Base-by-base conservation (phyloP, 495 filamentous ascomycete species). In the Corynascus novoguineensis region DNA sequence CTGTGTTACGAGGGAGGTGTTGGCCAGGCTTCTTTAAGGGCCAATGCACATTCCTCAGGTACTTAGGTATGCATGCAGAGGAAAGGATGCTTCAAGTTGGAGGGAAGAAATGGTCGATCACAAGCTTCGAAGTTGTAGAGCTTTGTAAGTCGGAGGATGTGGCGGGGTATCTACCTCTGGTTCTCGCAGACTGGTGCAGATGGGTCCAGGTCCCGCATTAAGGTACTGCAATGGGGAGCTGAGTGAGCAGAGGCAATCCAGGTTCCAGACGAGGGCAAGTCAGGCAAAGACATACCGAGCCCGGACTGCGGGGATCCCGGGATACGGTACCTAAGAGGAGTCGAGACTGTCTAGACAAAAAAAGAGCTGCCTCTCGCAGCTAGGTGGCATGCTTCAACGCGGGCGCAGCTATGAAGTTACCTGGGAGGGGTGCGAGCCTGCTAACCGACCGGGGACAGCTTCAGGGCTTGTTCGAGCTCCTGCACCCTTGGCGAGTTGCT, bases 31-130 rank as follows among this genome's bases (percentile, higher is more conserved):
- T 42, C 27, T 34, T 2, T 41, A 22, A 21, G 38, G 50, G 48
- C 29, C 17, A 14, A 10, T 31, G 44, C 27, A 35, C 57, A 63
- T 63, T 63, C 57, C 57, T 59, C 41, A 12, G 41, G 7, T 5
- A 12, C 57, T 59, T 22, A 12, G 41, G 7, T 5, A 12, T 17
- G 27, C 14, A 25, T 41, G 40, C 40, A 19, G 21, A 29, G 10
- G 15, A 35, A 14, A 35, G 34, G 3, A 8, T 35, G 38, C 21
- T 37, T 32, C 17, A 34, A 47, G 9, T 44, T 21, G 5, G 46
- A 21, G 37, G 37, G 21, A 21, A 19, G 34, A 32, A 32, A 10
- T 11, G 35, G 14, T 5, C 14, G 35, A n/a, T n/a, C 12, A 38
- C 8, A 38, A 40, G 41, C 34, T 4, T 44, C 7, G 41, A 25